Base-by-base conservation (phyloP, 805 yeast genomes). In the Naumovozyma baii region DNA sequence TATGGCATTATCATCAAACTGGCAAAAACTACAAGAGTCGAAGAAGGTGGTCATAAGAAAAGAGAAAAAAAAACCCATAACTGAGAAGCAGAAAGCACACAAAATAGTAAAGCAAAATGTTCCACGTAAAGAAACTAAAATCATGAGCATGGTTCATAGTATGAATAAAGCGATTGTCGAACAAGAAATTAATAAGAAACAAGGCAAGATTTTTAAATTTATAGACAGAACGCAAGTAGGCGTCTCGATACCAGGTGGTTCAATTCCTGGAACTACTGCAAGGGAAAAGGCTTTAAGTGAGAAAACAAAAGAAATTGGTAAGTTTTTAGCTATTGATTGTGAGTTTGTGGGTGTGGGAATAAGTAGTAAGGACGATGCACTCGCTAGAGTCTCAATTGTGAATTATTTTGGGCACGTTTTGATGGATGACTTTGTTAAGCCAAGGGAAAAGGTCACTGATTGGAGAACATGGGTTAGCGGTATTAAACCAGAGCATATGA, bases 381-480 rank as follows among this genome's bases (percentile, higher is more conserved):
- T 88, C 13, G 96, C 95, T 0, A 70, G 96, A 48, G 92, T 87
- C 0, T 85, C 96, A 0, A 65, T 88, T 10, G 96, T 88, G 3
- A 86, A 88, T 55, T 85, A 70, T 56, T 80, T 74, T 52, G 96
- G 96, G 0, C 73, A 74, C 46, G 69, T 75, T 0, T 54, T 88
- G 0, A 67, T 80, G 44, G 96, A 88, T 59, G 64, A 70, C 30
- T 88, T 69, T 63, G 96, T 88, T 3, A 68, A 67, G 47, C 96
- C 96, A 2, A 62, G 67, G 25, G 87, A 80, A 50, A 66, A 64
- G 39, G 94, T 88, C 2, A 79, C 88, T 0, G 94, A 88, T 52
- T 88, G 92, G 88, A 70, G 96, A 59, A 88, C 96, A 0, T 78
- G 87, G 82, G 94, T 86, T 16, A 79, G 90, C 59, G 97, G 97